These are phyloP conservation scores for Xylaria sp. DNA, from an alignment of 2,329 filamentous ascomycete species.

Conservation along the genomic window DNA sequence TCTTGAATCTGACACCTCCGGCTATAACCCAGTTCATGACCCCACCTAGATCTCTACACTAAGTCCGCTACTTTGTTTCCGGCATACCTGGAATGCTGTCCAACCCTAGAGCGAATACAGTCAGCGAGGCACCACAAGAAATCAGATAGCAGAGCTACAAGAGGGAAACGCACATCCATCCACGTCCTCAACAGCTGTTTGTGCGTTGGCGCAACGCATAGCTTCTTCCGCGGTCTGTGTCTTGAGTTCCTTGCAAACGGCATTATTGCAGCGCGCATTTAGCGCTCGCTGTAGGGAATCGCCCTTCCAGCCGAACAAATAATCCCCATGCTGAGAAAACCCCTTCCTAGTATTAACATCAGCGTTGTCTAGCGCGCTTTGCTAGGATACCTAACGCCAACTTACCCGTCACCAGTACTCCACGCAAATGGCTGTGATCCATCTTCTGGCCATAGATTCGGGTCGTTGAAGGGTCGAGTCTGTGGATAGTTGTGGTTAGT, in stretches of 20 bases:
- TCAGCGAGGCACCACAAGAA: neutral
- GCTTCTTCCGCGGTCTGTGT: constrained; percentile 38
- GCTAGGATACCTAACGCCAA: neutral
- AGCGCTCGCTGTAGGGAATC: constrained; percentile 48
- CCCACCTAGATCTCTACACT: no score
- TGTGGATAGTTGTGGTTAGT: constrained; percentile 16
- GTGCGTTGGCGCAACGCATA: constrained; percentile 35
- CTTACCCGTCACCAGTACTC: constrained; percentile 36
- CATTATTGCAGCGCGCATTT: constrained; percentile 46
- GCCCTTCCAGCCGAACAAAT: constrained; percentile 50
- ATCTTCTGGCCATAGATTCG: constrained; percentile 38
- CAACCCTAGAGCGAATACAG: neutral
- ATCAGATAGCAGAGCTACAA: neutral
- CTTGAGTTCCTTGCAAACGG: constrained; percentile 37
- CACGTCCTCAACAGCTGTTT: constrained; percentile 36
- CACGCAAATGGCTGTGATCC: constrained; percentile 40
- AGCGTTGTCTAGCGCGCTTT: neutral
- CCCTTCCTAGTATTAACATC: constrained; percentile 27
- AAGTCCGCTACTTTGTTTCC: constrained; percentile 10
- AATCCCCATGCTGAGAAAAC: constrained; percentile 45
- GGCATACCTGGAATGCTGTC: constrained; percentile 23
- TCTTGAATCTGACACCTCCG: no score
- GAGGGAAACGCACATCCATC: constrained; percentile 37
- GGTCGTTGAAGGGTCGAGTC: constrained; percentile 37
- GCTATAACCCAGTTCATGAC: no score